A percentile compares a stretch with the other conserved stretches of the same genome.
These are phyloP conservation scores for Kurtzmaniella quercitrusa DNA, from an alignment of 1,139 yeast genomes.

Conservation along the genomic window DNA sequence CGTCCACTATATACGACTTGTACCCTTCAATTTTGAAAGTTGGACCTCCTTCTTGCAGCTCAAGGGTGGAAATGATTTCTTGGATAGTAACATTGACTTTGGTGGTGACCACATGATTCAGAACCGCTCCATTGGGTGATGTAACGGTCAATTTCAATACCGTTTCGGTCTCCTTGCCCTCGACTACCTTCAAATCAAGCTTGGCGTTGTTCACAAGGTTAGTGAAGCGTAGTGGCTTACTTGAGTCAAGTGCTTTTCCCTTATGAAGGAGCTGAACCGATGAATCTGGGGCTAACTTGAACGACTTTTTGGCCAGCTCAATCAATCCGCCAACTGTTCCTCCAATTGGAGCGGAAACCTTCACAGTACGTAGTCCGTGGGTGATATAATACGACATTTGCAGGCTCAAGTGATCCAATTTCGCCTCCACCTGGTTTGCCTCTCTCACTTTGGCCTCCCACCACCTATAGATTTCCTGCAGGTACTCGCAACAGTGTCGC, in stretches of 20 bases:
- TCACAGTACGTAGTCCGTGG: conserved; percentile 3
- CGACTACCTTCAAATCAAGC: conserved; percentile 19
- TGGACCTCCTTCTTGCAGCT: conserved; percentile 2
- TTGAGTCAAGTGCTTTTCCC: conserved; percentile 27
- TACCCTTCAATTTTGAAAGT: conserved; percentile 5
- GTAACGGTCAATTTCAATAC: conserved; percentile 21
- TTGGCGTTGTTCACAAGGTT: conserved; percentile 29
- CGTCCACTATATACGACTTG: conserved; percentile 7
- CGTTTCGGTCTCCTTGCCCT: conserved; percentile 13
- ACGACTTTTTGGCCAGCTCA: conserved; percentile 22
- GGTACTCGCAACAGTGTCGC: no score
- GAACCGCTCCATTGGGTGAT: conserved; percentile 11
- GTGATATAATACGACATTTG: conserved; percentile 5
- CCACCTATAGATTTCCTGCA: no score
- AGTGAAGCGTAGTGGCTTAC: conserved; percentile 32
- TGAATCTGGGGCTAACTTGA: conserved; percentile 15
- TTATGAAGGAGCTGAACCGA: conserved; percentile 26
- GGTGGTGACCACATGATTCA: conserved; percentile 9
- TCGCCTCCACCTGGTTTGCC: not conserved
- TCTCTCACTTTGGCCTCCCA: not conserved
- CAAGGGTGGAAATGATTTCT: conserved; percentile 12
- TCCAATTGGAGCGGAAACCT: conserved; percentile 19
- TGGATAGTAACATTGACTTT: conserved; percentile 9
- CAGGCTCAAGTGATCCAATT: not conserved
- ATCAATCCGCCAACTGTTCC: conserved; percentile 29